phyloP scores from a whole-genome alignment of 2,329 filamentous ascomycete genomes.

The Diaporthe sp. region DNA sequence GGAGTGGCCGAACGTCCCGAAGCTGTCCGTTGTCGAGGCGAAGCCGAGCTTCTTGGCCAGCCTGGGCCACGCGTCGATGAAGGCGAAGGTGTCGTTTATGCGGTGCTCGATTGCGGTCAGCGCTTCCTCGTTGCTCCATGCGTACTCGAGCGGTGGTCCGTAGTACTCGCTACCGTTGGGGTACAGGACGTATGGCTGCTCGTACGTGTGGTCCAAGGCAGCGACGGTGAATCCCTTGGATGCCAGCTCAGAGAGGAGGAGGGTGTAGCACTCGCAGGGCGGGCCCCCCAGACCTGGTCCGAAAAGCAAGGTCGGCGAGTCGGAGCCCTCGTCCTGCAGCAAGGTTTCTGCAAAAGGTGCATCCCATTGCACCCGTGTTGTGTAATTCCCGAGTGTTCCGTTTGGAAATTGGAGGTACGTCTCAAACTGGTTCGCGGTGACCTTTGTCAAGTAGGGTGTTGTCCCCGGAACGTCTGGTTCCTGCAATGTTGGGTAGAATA shows the following conservation, averaged over 20 bases:
- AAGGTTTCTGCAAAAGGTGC: slow-evolving; percentile 12
- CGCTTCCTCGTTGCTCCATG: not conserved
- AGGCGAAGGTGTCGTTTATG: slow-evolving; percentile 34
- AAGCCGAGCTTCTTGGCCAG: slow-evolving; percentile 14
- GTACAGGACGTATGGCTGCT: slow-evolving; percentile 36
- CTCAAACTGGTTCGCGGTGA: slow-evolving; percentile 6
- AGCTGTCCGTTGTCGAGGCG: slow-evolving; percentile 25
- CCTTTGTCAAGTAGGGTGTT: slow-evolving; percentile 16
- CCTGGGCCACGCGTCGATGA: slow-evolving; percentile 34
- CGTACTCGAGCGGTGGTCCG: not conserved
- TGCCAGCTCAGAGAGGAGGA: slow-evolving; percentile 36
- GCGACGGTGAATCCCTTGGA: slow-evolving; percentile 35
- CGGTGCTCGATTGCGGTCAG: slow-evolving; percentile 27
- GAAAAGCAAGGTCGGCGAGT: slow-evolving; percentile 14
- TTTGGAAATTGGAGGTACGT: slow-evolving; percentile 2
- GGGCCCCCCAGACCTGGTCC: slow-evolving; percentile 2
- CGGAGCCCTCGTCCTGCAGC: not conserved
- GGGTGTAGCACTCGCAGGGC: slow-evolving; percentile 30
- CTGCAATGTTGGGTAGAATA: slow-evolving; percentile 28
- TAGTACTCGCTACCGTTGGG: slow-evolving; percentile 33
- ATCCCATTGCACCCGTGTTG: slow-evolving; percentile 9
- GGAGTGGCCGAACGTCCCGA: slow-evolving; percentile 38
- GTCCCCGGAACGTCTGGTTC: not conserved
- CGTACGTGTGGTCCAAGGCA: slow-evolving; percentile 38
- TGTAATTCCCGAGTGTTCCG: slow-evolving; percentile 9